Evolutionary conservation across 2,329 filamentous ascomycete genomes (phyloP).

Genomic region (Penicillium thymicola): DNA sequence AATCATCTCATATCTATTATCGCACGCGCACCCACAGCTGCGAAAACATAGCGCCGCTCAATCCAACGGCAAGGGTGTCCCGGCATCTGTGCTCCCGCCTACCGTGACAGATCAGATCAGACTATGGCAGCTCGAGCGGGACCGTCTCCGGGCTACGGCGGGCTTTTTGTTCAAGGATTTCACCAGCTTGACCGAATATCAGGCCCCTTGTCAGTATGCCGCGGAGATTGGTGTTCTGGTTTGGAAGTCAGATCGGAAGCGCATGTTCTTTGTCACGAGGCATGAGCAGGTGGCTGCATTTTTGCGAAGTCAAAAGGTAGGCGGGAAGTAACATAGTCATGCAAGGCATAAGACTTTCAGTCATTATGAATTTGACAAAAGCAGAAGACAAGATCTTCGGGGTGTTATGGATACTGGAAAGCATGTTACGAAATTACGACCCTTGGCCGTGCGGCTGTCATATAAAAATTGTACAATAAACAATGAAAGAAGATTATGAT

Average conservation of each 20-base stretch:
- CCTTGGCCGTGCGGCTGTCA: background rate
- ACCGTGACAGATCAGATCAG: constrained; percentile 97
- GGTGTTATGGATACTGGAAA: constrained; percentile 10
- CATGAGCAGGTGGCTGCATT: constrained; percentile 85
- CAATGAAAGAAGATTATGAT: background rate
- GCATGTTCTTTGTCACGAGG: constrained; percentile 88
- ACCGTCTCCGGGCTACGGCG: constrained; percentile 78
- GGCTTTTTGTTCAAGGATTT: constrained; percentile 94
- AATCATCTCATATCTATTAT: constrained; percentile 87
- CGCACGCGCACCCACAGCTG: constrained; percentile 94
- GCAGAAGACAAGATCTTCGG: background rate
- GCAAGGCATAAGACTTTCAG: background rate
- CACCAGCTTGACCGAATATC: constrained; percentile 63
- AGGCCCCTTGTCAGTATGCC: constrained; percentile 59
- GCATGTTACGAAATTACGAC: constrained; percentile 20
- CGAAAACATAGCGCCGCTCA: constrained; percentile 55
- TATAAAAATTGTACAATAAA: constrained; percentile 14
- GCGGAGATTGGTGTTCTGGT: constrained; percentile 85
- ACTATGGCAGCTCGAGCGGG: constrained; percentile 95
- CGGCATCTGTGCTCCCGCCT: constrained; percentile 73
- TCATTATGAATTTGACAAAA: background rate
- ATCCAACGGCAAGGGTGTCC: constrained; percentile 39
- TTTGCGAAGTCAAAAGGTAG: constrained; percentile 59
- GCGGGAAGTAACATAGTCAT: background rate
- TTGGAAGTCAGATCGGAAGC: constrained; percentile 76